Conservation (phyloP, 2,329 filamentous ascomycete species). For the Fusarium sp. region DNA sequence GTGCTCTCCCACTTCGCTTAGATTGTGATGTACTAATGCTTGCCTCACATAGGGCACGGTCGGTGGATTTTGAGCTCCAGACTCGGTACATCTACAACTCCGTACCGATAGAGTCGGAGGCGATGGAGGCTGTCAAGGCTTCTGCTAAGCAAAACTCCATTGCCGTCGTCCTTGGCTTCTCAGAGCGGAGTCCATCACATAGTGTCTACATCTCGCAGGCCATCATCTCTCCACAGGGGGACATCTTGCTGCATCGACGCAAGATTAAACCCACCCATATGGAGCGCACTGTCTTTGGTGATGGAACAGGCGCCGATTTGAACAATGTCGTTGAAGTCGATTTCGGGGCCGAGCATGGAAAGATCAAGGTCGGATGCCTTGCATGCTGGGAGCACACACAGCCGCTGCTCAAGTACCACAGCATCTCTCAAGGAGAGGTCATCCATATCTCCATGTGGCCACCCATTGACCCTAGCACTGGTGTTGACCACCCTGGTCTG, state of each 20-base stretch:
- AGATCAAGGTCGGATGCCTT: constrained; percentile 55
- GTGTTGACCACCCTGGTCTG: constrained; percentile 39
- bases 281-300: constrained; percentile 62
- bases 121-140: constrained; percentile 52
- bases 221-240: constrained; percentile 56
- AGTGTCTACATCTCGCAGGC: constrained; percentile 59
- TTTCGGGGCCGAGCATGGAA: constrained; percentile 48
- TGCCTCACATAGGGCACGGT: constrained; percentile 27
- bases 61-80: constrained; percentile 41
- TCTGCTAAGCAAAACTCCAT: constrained; percentile 52
- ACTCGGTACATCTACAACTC: constrained; percentile 55
- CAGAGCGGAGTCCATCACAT: constrained; percentile 51
- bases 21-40: neutral
- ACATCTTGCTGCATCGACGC: constrained; percentile 54
- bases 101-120: constrained; percentile 53
- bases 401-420: constrained; percentile 61
- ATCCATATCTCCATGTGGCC: constrained; percentile 64
- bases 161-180: constrained; percentile 58
- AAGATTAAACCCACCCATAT: constrained; percentile 66
- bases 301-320: constrained; percentile 54
- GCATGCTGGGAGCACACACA: constrained; percentile 64
- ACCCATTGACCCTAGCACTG: constrained; percentile 36
- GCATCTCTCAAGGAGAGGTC: constrained; percentile 55
- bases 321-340: constrained; percentile 53
- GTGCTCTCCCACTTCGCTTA: neutral